Conservation (phyloP, 495 filamentous ascomycete genomes). For the Talaromyces thailandensis region DNA sequence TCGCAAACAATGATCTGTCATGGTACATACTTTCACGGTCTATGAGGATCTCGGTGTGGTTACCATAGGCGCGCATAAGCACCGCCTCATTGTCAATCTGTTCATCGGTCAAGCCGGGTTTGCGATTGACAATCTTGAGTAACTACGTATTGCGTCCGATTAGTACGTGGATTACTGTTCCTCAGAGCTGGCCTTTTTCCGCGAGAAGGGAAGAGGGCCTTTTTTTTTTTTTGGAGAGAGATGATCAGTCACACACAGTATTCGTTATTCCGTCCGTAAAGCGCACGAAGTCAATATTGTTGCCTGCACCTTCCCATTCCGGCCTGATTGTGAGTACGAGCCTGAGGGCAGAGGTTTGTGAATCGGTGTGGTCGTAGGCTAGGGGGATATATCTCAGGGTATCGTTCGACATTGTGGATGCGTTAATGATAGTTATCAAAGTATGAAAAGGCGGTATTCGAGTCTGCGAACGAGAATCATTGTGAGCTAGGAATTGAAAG, state of each 20-base stretch:
- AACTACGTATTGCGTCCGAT: slow-evolving; percentile 37
- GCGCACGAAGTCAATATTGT: slow-evolving; percentile 75
- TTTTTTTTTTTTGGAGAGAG: background rate
- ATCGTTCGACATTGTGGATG: background rate
- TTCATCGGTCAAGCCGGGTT: slow-evolving; percentile 63
- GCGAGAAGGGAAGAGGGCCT: slow-evolving; percentile 11
- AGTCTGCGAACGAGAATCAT: background rate
- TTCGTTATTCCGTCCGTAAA: slow-evolving; percentile 99
- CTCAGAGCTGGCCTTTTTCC: background rate
- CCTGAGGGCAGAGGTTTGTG: slow-evolving; percentile 63
- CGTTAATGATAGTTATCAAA: background rate
- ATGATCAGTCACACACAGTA: slow-evolving; percentile 46
- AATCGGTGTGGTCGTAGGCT: slow-evolving; percentile 65
- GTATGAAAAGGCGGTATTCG: background rate
- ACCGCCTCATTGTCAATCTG: slow-evolving; percentile 81
- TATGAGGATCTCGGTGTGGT: slow-evolving; percentile 90
- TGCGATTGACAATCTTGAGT: slow-evolving; percentile 77
- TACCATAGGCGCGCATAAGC: slow-evolving; percentile 86
- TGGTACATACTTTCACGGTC: slow-evolving; percentile 80
- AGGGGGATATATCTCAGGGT: slow-evolving; percentile 57
- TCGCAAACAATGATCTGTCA: background rate
- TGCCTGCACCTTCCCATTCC: slow-evolving; percentile 67
- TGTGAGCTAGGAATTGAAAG: background rate
- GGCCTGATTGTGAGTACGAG: slow-evolving; percentile 75
- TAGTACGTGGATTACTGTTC: background rate